A percentile compares a stretch with the other conserved stretches of the same genome.
These are phyloP conservation scores for Crocinoboletus sp. DNA, from an alignment of 1,284 basidiomycete species.

Conservation along the genomic window DNA sequence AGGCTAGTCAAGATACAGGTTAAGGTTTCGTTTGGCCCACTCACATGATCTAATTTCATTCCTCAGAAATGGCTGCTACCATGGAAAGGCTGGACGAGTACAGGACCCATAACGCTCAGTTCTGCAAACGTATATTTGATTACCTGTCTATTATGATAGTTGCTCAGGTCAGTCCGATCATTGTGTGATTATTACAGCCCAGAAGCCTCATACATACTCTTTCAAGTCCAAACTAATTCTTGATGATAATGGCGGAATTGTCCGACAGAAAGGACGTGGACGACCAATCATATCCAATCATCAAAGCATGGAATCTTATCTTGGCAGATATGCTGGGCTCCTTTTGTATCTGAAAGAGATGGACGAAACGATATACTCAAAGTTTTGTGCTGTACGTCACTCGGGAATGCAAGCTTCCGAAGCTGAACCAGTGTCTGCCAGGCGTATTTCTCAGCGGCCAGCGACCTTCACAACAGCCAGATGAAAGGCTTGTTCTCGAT, in stretches of 20 bases:
- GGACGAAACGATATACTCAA: constrained; percentile 81
- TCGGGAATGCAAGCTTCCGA: background rate
- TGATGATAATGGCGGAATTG: constrained; percentile 55
- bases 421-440: constrained; percentile 31
- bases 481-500: constrained; percentile 68
- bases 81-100: constrained; percentile 92
- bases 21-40: constrained; percentile 12
- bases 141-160: constrained; percentile 90
- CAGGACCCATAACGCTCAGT: constrained; percentile 80
- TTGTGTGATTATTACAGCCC: background rate
- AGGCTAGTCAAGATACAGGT: constrained; percentile 88
- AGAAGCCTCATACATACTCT: constrained; percentile 9
- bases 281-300: constrained; percentile 58
- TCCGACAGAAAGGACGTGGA: constrained; percentile 38
- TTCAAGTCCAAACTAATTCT: constrained; percentile 60
- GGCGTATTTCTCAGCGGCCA: constrained; percentile 86
- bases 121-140: constrained; percentile 88
- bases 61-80: constrained; percentile 85
- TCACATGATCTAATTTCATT: constrained; percentile 1
- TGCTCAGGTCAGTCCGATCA: constrained; percentile 56
- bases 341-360: constrained; percentile 96
- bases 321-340: constrained; percentile 86
- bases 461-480: constrained; percentile 76
- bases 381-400: constrained; percentile 76
- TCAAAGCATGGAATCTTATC: constrained; percentile 70